Evolutionary conservation across 345 rosid species (phyloP), one percentile per base, ranked within the genome.

Genomic region (Brassica incana): DNA sequence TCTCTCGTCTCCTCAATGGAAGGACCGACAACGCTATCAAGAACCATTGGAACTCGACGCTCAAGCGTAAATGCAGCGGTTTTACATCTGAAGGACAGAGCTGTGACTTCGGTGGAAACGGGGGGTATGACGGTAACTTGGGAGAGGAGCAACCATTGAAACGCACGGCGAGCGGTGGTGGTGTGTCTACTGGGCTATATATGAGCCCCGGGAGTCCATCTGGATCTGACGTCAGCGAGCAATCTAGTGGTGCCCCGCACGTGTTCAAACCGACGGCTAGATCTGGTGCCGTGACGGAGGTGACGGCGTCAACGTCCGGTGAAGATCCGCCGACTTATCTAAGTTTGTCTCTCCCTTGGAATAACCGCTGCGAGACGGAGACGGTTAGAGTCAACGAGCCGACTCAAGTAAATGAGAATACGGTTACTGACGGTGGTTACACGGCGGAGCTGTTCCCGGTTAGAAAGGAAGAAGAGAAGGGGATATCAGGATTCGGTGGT

Each of bases 31-130:
- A 92, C 94, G 95, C 97, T 33, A 87, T 92, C 29, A 94, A 94
- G 79, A 94, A 94, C 58, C 98, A 92, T 84, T 94, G 98, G 98
- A 92, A 94, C 88, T 94, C 98, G 0, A 94, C 98, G 33, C 87
- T 94, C 1, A 94, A 94, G 84, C 75, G 98, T 12, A 92, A 92
- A 86, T 90, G 95, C 30, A 78, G 85, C 15, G 71, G 76, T 16
- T 0, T 76, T 15, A 64, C 30, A 3, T 15, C 70, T 1, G 77
- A 72, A n/a, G 85, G 85, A 14, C 90, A 83, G 18, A 84, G 87
- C 15, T 84, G 82, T 11, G 78, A 72, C 60, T 72, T 78, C 15
- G 80, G 70, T 9, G 79, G 59, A 0, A 75, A 72, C 43, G 86
- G 80, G 36, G 91, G 86, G 76, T 86, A 85, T 8, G 97, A 89